These are phyloP conservation scores for Scytalidium lignicola DNA, from an alignment of 2,329 filamentous ascomycete species.

Conservation along the genomic window DNA sequence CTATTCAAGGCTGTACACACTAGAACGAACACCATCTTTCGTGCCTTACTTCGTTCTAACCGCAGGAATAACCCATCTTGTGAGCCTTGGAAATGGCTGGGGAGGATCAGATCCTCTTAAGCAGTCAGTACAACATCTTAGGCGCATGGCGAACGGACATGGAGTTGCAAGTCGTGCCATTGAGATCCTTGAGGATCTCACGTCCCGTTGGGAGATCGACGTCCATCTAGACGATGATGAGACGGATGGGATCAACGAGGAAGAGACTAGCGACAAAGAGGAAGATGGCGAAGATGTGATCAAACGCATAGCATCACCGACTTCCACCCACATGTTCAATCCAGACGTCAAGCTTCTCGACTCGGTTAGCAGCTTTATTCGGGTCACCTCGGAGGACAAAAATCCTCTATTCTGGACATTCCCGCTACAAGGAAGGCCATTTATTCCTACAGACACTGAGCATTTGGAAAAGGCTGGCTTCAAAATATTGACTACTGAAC, in stretches of 20 bases:
- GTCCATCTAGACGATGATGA: slow-evolving; percentile 36
- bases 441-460: slow-evolving; percentile 9
- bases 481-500: slow-evolving; percentile 2
- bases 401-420: slow-evolving; percentile 26
- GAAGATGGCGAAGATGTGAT: slow-evolving; percentile 21
- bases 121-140: slow-evolving; percentile 52
- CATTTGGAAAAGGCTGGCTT: slow-evolving; percentile 15
- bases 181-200: slow-evolving; percentile 49
- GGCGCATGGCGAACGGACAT: slow-evolving; percentile 49
- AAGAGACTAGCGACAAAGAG: slow-evolving; percentile 31
- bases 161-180: slow-evolving; percentile 21
- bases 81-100: slow-evolving; percentile 2
- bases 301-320: slow-evolving; percentile 6
- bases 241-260: slow-evolving; percentile 9
- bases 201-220: slow-evolving; percentile 54
- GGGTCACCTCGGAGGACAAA: slow-evolving; percentile 3
- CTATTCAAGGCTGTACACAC: slow-evolving; percentile 16
- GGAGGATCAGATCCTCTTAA: slow-evolving; percentile 35
- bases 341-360: slow-evolving; percentile 18
- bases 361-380: slow-evolving; percentile 24
- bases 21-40: slow-evolving; percentile 15
- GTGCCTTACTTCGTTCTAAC: slow-evolving; percentile 17
- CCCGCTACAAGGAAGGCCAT: slow-evolving; percentile 23
- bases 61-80: slow-evolving; percentile 17
- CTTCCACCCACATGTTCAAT: slow-evolving; percentile 20